A percentile compares a stretch with the other conserved stretches of the same genome.
These are phyloP conservation scores for Phytophthora ohioensis DNA, from an alignment of 352 stramenopile genomes.

Conservation along the genomic window DNA sequence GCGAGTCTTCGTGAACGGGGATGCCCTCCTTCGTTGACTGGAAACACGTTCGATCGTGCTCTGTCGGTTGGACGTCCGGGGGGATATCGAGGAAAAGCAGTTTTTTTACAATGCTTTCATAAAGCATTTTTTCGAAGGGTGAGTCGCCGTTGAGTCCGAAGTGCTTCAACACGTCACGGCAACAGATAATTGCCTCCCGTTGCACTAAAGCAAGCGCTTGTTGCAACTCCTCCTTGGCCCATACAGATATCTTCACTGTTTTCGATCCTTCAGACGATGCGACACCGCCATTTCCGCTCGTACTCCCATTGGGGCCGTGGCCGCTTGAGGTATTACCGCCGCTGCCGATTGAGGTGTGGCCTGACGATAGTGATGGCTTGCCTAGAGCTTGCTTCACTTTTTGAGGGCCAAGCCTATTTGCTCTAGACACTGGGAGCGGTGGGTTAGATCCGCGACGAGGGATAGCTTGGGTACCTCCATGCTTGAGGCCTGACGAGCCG, in stretches of 20 bases:
- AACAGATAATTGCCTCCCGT: constrained; percentile 73
- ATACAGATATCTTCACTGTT: constrained; percentile 71
- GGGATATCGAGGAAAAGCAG: constrained; percentile 87
- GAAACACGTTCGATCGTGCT: constrained; percentile 89
- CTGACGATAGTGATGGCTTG: constrained; percentile 29
- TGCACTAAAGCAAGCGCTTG: constrained; percentile 83
- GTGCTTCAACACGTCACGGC: constrained; percentile 74
- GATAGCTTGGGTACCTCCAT: constrained; percentile 60
- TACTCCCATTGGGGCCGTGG: constrained; percentile 21
- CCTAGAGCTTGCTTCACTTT: constrained; percentile 52
- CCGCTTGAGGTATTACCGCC: constrained; percentile 14
- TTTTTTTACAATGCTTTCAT: constrained; percentile 83
- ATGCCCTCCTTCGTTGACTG: constrained; percentile 86
- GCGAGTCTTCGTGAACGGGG: constrained; percentile 77
- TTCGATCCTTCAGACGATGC: constrained; percentile 45
- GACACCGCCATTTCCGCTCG: constrained; percentile 14
- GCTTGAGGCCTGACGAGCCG: constrained; percentile 54
- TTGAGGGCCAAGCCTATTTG: constrained; percentile 34
- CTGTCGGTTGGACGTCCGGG: constrained; percentile 81
- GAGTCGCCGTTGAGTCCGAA: constrained; percentile 72
- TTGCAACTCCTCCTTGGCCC: constrained; percentile 84
- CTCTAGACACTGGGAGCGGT: constrained; percentile 36
- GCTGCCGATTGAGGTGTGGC: constrained; percentile 12
- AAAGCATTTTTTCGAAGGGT: constrained; percentile 82
- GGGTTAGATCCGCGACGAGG: constrained; percentile 53